A percentile compares a stretch with the other conserved stretches of the same genome.
phyloP scores from a whole-genome alignment of 306 rosid species.

The Lagenaria siceraria region DNA sequence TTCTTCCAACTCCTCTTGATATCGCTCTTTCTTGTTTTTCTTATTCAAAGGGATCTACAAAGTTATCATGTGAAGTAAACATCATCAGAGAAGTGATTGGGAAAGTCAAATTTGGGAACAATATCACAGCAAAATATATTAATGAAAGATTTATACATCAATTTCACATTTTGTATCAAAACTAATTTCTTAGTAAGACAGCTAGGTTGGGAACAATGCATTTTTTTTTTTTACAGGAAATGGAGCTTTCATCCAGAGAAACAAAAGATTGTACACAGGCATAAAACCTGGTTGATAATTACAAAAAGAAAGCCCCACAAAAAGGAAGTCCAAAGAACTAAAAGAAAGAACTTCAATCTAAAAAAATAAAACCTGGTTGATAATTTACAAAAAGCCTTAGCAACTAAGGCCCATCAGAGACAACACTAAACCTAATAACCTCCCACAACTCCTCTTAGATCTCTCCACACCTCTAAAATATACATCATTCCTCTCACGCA shows the following conservation, averaged over 20 bases:
- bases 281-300: no score
- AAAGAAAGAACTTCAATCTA: background rate
- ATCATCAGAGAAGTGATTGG: background rate
- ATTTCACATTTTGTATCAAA: background rate
- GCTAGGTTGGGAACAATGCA: background rate
- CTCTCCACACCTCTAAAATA: background rate
- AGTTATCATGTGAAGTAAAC: slow-evolving; percentile 13
- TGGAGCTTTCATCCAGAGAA: background rate
- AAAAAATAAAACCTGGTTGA: background rate
- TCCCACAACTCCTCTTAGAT: background rate
- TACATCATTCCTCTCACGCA: background rate
- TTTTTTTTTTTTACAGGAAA: background rate
- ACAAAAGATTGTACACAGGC: background rate
- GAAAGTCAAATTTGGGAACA: background rate
- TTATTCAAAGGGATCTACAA: slow-evolving; percentile 57
- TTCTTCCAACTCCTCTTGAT: slow-evolving; percentile 92
- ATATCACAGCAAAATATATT: background rate
- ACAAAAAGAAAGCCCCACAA: no score
- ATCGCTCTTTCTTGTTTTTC: slow-evolving; percentile 79
- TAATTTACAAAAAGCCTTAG: background rate
- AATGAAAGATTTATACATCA: background rate
- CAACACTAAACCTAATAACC: background rate
- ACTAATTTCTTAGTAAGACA: background rate
- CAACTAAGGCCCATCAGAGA: background rate
- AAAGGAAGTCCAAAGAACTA: background rate